These are phyloP conservation scores for Lactarius akahatsu DNA, from an alignment of 768 basidiomycete genomes.

Conservation along the genomic window DNA sequence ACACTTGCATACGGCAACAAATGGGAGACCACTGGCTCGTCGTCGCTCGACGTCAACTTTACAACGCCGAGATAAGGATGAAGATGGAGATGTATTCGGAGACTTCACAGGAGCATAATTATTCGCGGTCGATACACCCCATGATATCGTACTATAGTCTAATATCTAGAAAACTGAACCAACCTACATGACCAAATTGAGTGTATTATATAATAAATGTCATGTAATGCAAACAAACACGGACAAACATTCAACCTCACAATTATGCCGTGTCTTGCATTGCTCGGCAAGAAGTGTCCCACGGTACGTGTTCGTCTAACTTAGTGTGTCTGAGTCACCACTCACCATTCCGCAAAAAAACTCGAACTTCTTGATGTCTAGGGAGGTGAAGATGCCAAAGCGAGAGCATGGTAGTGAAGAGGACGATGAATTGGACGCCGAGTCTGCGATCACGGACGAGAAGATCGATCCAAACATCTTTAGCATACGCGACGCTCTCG, in stretches of 20 bases:
- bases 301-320: background rate
- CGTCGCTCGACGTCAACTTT: slow-evolving; percentile 26
- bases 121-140: background rate
- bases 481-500: slow-evolving; percentile 31
- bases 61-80: slow-evolving; percentile 6
- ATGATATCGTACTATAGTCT: background rate
- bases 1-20: slow-evolving; percentile 16
- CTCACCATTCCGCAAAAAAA: background rate
- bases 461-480: slow-evolving; percentile 29
- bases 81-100: slow-evolving; percentile 23
- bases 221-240: background rate
- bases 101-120: slow-evolving; percentile 15
- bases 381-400: slow-evolving; percentile 9
- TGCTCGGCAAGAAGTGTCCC: background rate
- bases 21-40: slow-evolving; percentile 17
- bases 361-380: background rate
- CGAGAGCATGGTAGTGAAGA: slow-evolving; percentile 18
- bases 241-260: background rate
- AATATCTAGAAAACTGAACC: background rate
- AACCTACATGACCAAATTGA: no score
- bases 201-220: no score
- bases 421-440: slow-evolving; percentile 19
- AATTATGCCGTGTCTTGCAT: no score
- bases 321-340: no score
- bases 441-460: slow-evolving; percentile 27